Base-by-base conservation (phyloP, 2,329 filamentous ascomycete species). In the Alternaria brassicicola region DNA sequence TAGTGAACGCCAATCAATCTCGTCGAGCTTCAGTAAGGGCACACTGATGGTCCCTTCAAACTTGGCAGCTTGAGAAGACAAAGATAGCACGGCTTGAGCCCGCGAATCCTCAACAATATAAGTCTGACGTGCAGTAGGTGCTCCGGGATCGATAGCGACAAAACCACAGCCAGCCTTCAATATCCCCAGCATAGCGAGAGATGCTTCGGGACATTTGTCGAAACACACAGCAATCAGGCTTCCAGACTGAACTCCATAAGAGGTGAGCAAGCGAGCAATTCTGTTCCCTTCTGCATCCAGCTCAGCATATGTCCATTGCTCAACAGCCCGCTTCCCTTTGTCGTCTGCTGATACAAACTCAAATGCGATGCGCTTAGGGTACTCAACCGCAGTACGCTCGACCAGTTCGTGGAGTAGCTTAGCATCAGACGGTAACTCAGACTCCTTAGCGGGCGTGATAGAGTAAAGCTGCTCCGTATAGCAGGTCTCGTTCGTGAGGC, bases 151-250 rank as follows among this genome's bases (percentile, higher is more conserved):
- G 9, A 96, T 82, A 0, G 92, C 91, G 15, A 96, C 83, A 74
- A 93, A 96, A 1, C 89, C 86, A 71, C 89, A 93, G 0, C 92
- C 92, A 6, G 89, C 86, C 73, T 96, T 96, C 30, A 96, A 78
- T 52, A 95, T 88, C 1, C 92, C 92, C 2, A 96, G 79, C 36
- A 96, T 93, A 0, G 89, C 85, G 67, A 95, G 91, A 35, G 91
- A 93, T 0, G 92, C 92, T 70, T 94, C 89, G 0, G 92, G 88
- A 60, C 89, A 93, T 72, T 96, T 96, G 55, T 92, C 87, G 68
- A 96, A 96, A 70, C 90, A 92, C 8, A 94, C 83, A 0, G 87
- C 91, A 21, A 96, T 81, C 4, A 93, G 86, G 25, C 79, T 80
- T 0, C 90, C 89, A 0, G 85, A 80, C 0, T 73, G 61, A 0